phyloP scores from a whole-genome alignment of 2,329 filamentous ascomycete genomes.

The Botryotinia convoluta region DNA sequence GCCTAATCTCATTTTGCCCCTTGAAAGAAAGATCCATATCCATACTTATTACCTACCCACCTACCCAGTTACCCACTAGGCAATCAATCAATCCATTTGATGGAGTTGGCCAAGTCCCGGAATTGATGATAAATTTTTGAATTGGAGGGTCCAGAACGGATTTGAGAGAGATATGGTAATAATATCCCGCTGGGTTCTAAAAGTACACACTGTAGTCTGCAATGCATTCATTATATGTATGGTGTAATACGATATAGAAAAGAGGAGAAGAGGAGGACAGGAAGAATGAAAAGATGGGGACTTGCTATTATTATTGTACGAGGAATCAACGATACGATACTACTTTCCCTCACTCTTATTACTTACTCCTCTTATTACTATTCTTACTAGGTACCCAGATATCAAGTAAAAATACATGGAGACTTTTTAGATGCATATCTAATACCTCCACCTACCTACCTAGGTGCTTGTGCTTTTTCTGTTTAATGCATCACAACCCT shows the following conservation, averaged over 20 bases:
- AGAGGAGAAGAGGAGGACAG: neutral
- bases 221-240: neutral
- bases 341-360: neutral
- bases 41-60: no score
- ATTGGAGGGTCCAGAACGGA: neutral
- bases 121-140: neutral
- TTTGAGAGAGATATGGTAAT: neutral
- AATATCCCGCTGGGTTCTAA: neutral
- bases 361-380: neutral
- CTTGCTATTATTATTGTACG: neutral
- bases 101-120: neutral
- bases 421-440: neutral
- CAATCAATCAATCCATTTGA: neutral
- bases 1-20: constrained; percentile 19
- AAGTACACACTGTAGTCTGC: no score
- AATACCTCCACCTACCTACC: neutral
- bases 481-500: neutral
- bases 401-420: neutral
- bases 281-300: neutral
- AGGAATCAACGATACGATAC: neutral
- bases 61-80: neutral
- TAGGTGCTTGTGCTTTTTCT: neutral
- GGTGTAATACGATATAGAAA: neutral
- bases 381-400: neutral
- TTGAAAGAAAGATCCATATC: neutral